A percentile compares a stretch with the other conserved stretches of the same genome.
Evolutionary conservation across 148 eudicot species (phyloP).

Genomic region (Rhododendron ferrugineum): DNA sequence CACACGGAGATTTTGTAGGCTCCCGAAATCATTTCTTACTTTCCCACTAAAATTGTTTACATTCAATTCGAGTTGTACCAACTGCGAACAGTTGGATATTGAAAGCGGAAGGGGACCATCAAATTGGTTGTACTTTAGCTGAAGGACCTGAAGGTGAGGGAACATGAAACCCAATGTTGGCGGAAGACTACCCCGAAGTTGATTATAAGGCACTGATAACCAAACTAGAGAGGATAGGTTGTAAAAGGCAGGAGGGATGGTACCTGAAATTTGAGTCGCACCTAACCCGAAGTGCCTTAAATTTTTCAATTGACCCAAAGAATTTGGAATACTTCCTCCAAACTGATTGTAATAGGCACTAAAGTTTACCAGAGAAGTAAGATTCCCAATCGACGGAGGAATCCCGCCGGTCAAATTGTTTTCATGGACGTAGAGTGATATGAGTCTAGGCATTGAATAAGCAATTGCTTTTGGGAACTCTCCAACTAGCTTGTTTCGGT

Average conservation of each 20-base stretch:
- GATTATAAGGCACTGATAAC: background rate
- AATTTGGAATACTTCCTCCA: background rate
- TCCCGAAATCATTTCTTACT: too few species aligned
- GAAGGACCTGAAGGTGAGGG: slow-evolving; percentile 4
- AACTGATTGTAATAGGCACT: background rate
- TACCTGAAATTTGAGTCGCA: background rate
- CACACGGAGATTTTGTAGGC: too few species aligned
- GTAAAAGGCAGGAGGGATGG: background rate
- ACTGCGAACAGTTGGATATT: slow-evolving; percentile 1
- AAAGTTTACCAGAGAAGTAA: background rate
- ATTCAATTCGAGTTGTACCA: background rate
- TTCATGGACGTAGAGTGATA: accelerated
- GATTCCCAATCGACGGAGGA: background rate
- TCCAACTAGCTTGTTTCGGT: background rate
- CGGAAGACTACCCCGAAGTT: background rate
- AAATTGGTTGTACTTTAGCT: background rate
- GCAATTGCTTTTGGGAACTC: too few species aligned
- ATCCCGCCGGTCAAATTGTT: background rate
- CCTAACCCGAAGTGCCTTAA: background rate
- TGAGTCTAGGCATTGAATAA: too few species aligned
- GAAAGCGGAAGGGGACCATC: slow-evolving; percentile 7
- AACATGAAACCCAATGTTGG: background rate
- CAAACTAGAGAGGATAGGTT: background rate
- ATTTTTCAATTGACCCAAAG: background rate
- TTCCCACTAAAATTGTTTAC: slow-evolving; percentile 4